A percentile compares a stretch with the other conserved stretches of the same genome.
phyloP scores from a whole-genome alignment of 2,329 filamentous ascomycete species.

The Teratosphaeria zuluensis region DNA sequence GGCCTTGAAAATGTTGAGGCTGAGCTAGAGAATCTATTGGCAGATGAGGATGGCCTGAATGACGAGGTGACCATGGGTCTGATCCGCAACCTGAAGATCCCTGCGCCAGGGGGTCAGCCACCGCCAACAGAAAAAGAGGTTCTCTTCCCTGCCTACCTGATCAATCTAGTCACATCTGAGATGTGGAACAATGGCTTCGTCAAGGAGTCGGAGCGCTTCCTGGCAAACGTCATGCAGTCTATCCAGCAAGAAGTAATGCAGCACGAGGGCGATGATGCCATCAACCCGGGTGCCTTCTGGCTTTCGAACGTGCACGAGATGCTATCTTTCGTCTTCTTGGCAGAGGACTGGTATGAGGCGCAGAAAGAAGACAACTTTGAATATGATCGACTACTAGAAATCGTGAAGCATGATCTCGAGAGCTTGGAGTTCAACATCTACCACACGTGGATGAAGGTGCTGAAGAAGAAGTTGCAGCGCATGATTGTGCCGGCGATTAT shows the following conservation, averaged over 20 bases:
- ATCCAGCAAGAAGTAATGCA: slow-evolving; percentile 99
- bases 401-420: slow-evolving; percentile 97
- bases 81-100: slow-evolving; percentile 94
- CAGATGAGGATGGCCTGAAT: slow-evolving; percentile 90
- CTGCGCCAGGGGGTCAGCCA: slow-evolving; percentile 73
- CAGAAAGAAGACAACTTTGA: slow-evolving; percentile 99
- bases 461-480: slow-evolving; percentile 98
- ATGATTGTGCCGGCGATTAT: slow-evolving; percentile 99
- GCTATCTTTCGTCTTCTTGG: slow-evolving; percentile 97
- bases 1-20: slow-evolving; percentile 84
- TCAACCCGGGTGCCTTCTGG: slow-evolving; percentile 98
- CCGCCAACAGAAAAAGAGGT: slow-evolving; percentile 97
- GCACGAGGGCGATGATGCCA: slow-evolving; percentile 91
- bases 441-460: slow-evolving; percentile 99
- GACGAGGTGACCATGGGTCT: slow-evolving; percentile 95
- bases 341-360: slow-evolving; percentile 98
- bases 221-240: slow-evolving; percentile 98
- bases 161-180: slow-evolving; percentile 97
- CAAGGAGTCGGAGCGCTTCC: slow-evolving; percentile 96
- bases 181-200: slow-evolving; percentile 99
- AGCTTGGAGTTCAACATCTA: slow-evolving; percentile 99
- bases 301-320: slow-evolving; percentile 98
- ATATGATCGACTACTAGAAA: slow-evolving; percentile 93
- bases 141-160: slow-evolving; percentile 94
- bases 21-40: slow-evolving; percentile 86